Base-by-base conservation (phyloP, 768 basidiomycete species). In the Amylocystis lapponica region DNA sequence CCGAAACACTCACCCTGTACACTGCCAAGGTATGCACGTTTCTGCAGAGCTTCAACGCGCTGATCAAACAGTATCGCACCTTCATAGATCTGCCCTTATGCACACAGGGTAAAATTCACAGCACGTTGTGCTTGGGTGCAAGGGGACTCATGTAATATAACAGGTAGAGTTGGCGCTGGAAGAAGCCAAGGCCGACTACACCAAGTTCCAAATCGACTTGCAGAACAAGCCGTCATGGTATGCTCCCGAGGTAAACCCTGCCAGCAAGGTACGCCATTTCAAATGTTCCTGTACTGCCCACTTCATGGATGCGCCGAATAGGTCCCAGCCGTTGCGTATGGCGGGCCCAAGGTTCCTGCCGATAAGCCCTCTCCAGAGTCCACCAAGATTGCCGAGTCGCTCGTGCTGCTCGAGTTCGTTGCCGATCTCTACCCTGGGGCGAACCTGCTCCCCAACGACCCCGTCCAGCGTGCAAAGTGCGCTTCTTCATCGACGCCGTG, bases 171-270 rank as follows among this genome's bases (percentile, higher is more conserved):
- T 85, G 11, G 79, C 81, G 1, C 69, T 86, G 16, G 65, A 69
- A 13, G 82, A 84, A 49, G 70, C 74, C 3, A 66, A 70, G 5
- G 66, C 74, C 3, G 51, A 68, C 1, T 76, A 66, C 56, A 74
- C 67, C 23, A 59, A 67, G 10, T 81, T 67, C 47, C 72, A 81
- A 50, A 74, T 86, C 36, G 78, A 83, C 53, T 60, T 86, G n/a
- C 41, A 47, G 52, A 78, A 80, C 65, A 86, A 85, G 61, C 82
- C 83, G 0, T 75, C 71, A 38, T 84, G 82, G 83, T 83, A 81
- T 54, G 75, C 75, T 0, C 70, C 74, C 0, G 70, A 78, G 46
- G 74, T 86, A 27, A 86, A 85, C 59, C 77, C 77, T 1, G 80
- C 74, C 1, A 74, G 75, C 63, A 84, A 83, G 72, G 82, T 78